Evolutionary conservation across 2,329 filamentous ascomycete genomes (phyloP).

Genomic region (Fusarium longipes): DNA sequence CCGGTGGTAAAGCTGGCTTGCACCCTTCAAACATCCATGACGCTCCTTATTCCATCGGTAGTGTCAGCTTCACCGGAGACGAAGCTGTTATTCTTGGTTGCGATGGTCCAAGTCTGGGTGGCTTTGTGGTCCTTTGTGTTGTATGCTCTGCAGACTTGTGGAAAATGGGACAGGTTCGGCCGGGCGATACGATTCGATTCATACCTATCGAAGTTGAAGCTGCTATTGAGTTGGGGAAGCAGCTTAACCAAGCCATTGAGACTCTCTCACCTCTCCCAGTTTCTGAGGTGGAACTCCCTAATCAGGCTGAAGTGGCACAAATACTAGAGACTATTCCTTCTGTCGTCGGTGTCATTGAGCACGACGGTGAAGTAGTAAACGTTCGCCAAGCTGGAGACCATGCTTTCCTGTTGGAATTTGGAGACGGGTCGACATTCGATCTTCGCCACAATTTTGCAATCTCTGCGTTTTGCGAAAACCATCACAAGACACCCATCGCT

Average conservation of each 20-base stretch:
- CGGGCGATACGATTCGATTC: slow-evolving; percentile 54
- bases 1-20: slow-evolving; percentile 53
- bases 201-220: slow-evolving; percentile 44
- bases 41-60: slow-evolving; percentile 54
- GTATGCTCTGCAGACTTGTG: slow-evolving; percentile 55
- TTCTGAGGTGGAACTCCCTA: accelerated
- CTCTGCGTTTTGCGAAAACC: slow-evolving; percentile 50
- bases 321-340: neutral
- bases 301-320: neutral
- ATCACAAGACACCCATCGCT: slow-evolving; percentile 44
- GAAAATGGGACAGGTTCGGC: slow-evolving; percentile 56
- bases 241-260: slow-evolving; percentile 41
- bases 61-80: slow-evolving; percentile 58
- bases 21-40: slow-evolving; percentile 58
- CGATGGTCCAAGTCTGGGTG: slow-evolving; percentile 57
- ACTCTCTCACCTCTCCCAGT: slow-evolving; percentile 18
- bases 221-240: slow-evolving; percentile 42
- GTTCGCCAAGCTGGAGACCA: slow-evolving; percentile 51
- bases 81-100: slow-evolving; percentile 54
- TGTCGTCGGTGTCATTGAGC: slow-evolving; percentile 33
- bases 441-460: slow-evolving; percentile 51
- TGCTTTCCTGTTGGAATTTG: slow-evolving; percentile 52
- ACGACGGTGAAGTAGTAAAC: slow-evolving; percentile 28
- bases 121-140: slow-evolving; percentile 55
- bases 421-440: slow-evolving; percentile 45